Conservation (phyloP, 345 rosid genomes). For the Citrus sinensis region DVS_A1.0 CM039161.1:23002001-23002500, state of each 20-base stretch:
- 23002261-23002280: conserved; percentile 34
- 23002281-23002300: conserved; percentile 63
- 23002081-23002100: conserved; percentile 71
- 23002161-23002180: conserved; percentile 63
- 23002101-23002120: conserved; percentile 50
- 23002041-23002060: conserved; percentile 55
- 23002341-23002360: conserved; percentile 42
- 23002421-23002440: conserved; percentile 38
- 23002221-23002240: conserved; percentile 39
- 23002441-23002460: conserved; percentile 36
- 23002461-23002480: conserved; percentile 37
- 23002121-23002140: conserved; percentile 41
- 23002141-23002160: conserved; percentile 43
- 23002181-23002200: conserved; percentile 64
- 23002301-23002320: conserved; percentile 43
- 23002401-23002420: conserved; percentile 40
- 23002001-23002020: not conserved
- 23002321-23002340: conserved; percentile 43
- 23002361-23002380: conserved; percentile 29
- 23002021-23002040: not conserved
- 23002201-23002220: conserved; percentile 53
- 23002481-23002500: conserved; percentile 27
- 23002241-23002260: conserved; percentile 45
- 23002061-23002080: conserved; percentile 70
- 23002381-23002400: conserved; percentile 48